These are phyloP conservation scores for Reticulascus tulasneorum DNA, from an alignment of 2,329 filamentous ascomycete species.

Conservation along the genomic window DNA sequence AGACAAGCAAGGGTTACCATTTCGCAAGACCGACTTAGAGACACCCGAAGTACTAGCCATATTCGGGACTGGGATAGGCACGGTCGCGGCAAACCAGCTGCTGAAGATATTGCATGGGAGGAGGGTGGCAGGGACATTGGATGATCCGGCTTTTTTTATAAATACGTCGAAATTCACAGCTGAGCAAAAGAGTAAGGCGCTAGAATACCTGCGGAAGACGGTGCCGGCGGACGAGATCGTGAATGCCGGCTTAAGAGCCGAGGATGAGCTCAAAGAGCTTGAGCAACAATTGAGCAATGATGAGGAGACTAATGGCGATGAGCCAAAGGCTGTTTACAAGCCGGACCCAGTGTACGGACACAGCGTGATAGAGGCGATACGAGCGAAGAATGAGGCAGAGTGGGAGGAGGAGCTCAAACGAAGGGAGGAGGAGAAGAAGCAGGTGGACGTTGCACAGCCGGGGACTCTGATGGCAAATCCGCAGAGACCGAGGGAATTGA, in stretches of 20 bases:
- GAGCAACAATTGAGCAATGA: constrained; percentile 31
- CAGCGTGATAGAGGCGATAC: constrained; percentile 54
- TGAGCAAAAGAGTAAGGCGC: constrained; percentile 39
- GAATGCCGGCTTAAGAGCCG: constrained; percentile 58
- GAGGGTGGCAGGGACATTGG: constrained; percentile 59
- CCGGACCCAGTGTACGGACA: constrained; percentile 53
- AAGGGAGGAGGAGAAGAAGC: constrained; percentile 34
- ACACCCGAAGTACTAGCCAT: constrained; percentile 41
- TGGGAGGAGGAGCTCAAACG: constrained; percentile 42
- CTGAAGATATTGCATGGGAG: constrained; percentile 59
- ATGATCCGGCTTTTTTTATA: constrained; percentile 49
- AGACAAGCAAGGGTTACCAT: constrained; percentile 52
- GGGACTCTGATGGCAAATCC: constrained; percentile 38
- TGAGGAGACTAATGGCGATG: constrained; percentile 17
- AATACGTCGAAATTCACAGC: constrained; percentile 43
- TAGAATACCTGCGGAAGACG: constrained; percentile 52
- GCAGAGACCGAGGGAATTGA: constrained; percentile 35
- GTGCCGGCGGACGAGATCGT: constrained; percentile 56
- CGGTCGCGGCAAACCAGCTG: constrained; percentile 46
- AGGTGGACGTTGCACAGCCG: constrained; percentile 15
- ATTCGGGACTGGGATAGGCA: constrained; percentile 46
- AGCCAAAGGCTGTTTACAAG: constrained; percentile 20
- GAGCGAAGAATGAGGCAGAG: constrained; percentile 47
- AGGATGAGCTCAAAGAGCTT: constrained; percentile 56
- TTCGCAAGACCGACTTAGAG: constrained; percentile 45